A percentile compares a stretch with the other conserved stretches of the same genome.
Evolutionary conservation across 1,139 yeast genomes (phyloP).

Genomic region (Kodamaea plutei): DNA sequence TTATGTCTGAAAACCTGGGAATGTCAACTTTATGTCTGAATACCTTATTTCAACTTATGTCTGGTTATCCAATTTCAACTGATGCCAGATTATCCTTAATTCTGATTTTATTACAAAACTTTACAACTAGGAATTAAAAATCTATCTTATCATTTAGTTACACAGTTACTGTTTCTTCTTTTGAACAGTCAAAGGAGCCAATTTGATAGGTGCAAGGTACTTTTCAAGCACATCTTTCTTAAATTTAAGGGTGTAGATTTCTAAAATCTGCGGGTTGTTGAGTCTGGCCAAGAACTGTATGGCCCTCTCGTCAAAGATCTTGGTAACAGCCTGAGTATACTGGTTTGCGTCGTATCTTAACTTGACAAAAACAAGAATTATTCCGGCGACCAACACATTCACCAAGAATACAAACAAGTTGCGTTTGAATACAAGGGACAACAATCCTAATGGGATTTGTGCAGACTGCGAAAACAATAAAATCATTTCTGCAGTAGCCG

Average conservation of each 20-base stretch:
- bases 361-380: slow-evolving; percentile 40
- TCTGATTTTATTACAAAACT: too few species aligned
- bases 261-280: slow-evolving; percentile 10
- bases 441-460: slow-evolving; percentile 20
- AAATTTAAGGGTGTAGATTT: slow-evolving; percentile 8
- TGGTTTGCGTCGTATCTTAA: slow-evolving; percentile 41
- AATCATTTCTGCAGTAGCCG: slow-evolving; percentile 45
- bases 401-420: slow-evolving; percentile 13
- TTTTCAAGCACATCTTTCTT: slow-evolving; percentile 7
- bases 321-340: slow-evolving; percentile 38
- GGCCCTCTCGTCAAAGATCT: slow-evolving; percentile 35
- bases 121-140: too few species aligned
- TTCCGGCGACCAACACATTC: slow-evolving; percentile 20
- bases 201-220: slow-evolving; percentile 10
- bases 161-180: slow-evolving; percentile 5
- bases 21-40: too few species aligned
- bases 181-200: slow-evolving; percentile 7
- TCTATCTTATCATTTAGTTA: too few species aligned
- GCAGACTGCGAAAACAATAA: slow-evolving; percentile 21
- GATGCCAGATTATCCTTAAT: too few species aligned
- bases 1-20: too few species aligned
- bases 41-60: too few species aligned
- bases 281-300: slow-evolving; percentile 23
- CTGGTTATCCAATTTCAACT: too few species aligned
- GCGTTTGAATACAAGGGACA: slow-evolving; percentile 8